phyloP scores from a whole-genome alignment of 169 alveolate species.

The Plasmodium vinckei region DNA sequence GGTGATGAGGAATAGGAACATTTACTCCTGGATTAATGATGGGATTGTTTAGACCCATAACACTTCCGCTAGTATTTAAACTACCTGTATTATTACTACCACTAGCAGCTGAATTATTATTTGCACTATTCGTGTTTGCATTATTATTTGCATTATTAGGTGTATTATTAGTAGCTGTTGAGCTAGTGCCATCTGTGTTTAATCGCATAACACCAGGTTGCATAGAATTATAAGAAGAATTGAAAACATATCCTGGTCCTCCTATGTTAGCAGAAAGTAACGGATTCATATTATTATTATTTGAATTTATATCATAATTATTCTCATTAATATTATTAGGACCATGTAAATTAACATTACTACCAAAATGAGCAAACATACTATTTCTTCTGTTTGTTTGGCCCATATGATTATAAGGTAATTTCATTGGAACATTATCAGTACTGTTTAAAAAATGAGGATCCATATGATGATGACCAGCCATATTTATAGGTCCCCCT shows the following conservation, averaged over 20 bases:
- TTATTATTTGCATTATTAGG: constrained; percentile 13
- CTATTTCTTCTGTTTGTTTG: constrained; percentile 46
- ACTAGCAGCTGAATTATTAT: constrained; percentile 27
- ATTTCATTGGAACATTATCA: constrained; percentile 32
- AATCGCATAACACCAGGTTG: too few relatives aligned
- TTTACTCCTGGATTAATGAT: constrained; percentile 24
- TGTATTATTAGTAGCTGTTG: constrained; percentile 19
- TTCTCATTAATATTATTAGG: constrained; percentile 4
- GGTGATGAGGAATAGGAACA: constrained; percentile 53
- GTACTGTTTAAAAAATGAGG: constrained; percentile 33
- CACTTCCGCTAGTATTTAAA: constrained; percentile 30
- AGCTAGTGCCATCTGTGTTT: not conserved
- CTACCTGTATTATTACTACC: constrained; percentile 11
- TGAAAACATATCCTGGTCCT: too few relatives aligned
- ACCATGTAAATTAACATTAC: not conserved
- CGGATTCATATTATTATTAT: constrained; percentile 27
- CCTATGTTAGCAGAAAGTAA: not conserved
- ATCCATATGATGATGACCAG: constrained; percentile 6
- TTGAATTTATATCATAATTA: constrained; percentile 28
- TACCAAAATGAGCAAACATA: constrained; percentile 40
- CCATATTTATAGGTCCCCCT: constrained; percentile 24
- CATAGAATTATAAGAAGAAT: too few relatives aligned
- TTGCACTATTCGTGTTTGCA: constrained; percentile 2
- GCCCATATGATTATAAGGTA: constrained; percentile 37
- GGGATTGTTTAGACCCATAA: constrained; percentile 16